Base-by-base conservation (phyloP, 2,329 filamentous ascomycete species). In the Aspergillus pseudoviridinutans region DNA sequence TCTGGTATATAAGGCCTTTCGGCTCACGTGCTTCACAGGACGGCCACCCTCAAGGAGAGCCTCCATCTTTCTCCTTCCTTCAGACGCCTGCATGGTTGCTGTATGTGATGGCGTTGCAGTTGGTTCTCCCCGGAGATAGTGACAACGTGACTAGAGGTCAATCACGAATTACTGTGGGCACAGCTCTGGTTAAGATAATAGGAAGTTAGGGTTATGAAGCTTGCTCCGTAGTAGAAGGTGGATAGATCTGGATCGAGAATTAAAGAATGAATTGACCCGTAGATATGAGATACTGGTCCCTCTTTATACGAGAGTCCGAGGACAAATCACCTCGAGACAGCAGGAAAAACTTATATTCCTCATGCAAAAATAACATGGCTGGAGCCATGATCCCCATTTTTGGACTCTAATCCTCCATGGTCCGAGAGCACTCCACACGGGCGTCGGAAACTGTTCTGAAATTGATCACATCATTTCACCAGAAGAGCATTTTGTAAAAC, bases 1-100 rank as follows among this genome's bases (percentile, higher is more conserved):
- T 64, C 83, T 84, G 25, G 85, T 89, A 73, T 91, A 91, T 5
- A 92, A 79, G 46, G 87, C 84, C 71, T 87, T 84, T 49, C 88
- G 84, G 71, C 88, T 84, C 63, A 91, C 80, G 66, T 90, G 87
- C 70, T 86, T 71, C n/a, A 66, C 64, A 7, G 64, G 62, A 24
- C 68, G 68, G 49, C 60, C 61, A 52, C 27, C 22, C 3, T 63
- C 64, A 28, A 64, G 44, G 24, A 56, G 49, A 49, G 52, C 53
- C 29, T 66, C 60, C 58, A 62, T 62, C 32, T 49, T 29, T 27
- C 50, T 32, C 20, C 29, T 32, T 51, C 50, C 35, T 14, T 51
- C 50, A 24, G 50, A 51, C 12, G 24, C 50, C 28, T 51, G 50
- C 50, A 51, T 35, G 20, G 20, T 35, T 51, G 50, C n/a, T 44